Base-by-base conservation (phyloP, 2,329 filamentous ascomycete genomes). In the Monosporascus ibericus region DNA sequence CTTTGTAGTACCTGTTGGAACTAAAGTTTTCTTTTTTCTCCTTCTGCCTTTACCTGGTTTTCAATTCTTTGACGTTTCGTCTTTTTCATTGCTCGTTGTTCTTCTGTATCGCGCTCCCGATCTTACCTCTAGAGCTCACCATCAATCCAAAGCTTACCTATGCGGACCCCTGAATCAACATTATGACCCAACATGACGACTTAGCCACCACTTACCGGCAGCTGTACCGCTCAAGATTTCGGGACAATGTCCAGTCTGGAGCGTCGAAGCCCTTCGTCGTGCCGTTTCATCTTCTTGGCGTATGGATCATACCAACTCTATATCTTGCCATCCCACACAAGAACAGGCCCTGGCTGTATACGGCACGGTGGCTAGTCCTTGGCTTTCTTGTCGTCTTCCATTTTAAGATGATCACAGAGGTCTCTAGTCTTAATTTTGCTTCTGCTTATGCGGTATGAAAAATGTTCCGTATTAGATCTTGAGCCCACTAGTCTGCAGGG, bases 311-410 rank as follows among this genome's bases (percentile, higher is more conserved):
- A 2, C 78, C 80, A 0, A 64, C 75, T 1, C 56, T 81, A 3
- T 86, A 82, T 65, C 72, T 86, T 15, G 68, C 75, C 48, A 71
- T 85, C 54, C 79, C 81, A 1, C 81, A 85, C 59, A 70, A 65
- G 34, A 66, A 69, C 2, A 70, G 74, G 8, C 74, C 74, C 5
- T 79, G 76, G 75, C 58, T 83, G 11, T 80, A 79, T 58, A 68
- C 60, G 8, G 71, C 73, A 34, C 68, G 75, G 44, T 84, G 78
- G 74, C 65, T 74, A 14, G 70, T 85, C 20, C 66, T 79, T 51
- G 71, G 68, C 7, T 60, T 70, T 8, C 67, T 78, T 36, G 50
- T 74, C 30, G 61, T 59, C 18, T 75, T 79, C 54, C 75, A 82
- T 57, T 46, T 69, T 30, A 58, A 75, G 48, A 65, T 78, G 48